These are phyloP conservation scores for Fusarium scirpi DNA, from an alignment of 2,329 filamentous ascomycete genomes.

Conservation along the genomic window DNA sequence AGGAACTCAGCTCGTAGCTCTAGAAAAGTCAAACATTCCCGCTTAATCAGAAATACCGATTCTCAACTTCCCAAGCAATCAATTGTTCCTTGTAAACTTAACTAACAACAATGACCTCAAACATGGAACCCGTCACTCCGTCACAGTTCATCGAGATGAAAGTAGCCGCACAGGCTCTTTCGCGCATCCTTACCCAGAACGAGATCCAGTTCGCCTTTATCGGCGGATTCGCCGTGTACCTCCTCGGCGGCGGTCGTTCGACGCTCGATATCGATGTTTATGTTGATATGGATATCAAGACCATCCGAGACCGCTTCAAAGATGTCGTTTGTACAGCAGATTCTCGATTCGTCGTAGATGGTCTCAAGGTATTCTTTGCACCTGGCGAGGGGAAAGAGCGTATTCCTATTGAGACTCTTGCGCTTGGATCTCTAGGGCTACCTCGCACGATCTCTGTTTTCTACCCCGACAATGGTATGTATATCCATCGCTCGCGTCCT, in stretches of 20 bases:
- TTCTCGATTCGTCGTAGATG: not conserved
- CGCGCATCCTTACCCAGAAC: accelerated
- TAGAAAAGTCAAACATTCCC: accelerated
- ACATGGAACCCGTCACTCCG: not conserved
- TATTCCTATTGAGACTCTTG: not conserved
- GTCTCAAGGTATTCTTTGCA: accelerated
- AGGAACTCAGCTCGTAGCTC: accelerated
- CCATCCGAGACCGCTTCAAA: not conserved
- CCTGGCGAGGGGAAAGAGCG: not conserved
- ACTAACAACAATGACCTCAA: not conserved
- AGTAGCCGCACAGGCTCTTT: not conserved
- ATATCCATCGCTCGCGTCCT: too few species aligned
- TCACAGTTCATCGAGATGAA: not conserved
- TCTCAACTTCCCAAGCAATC: accelerated
- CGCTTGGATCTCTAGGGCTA: not conserved
- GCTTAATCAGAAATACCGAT: not conserved
- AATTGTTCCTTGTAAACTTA: not conserved
- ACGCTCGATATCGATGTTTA: not conserved
- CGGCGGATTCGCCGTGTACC: not conserved
- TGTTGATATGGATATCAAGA: not conserved
- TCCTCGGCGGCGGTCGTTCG: not conserved
- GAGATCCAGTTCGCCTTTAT: not conserved
- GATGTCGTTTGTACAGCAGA: accelerated
- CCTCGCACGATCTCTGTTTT: accelerated
- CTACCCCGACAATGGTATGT: not conserved